Percentiles rank a stretch among this genome's conserved stretches.
Conservation (phyloP, 202 grass and related monocot genomes). For the Elaeis oleifera region DNA sequence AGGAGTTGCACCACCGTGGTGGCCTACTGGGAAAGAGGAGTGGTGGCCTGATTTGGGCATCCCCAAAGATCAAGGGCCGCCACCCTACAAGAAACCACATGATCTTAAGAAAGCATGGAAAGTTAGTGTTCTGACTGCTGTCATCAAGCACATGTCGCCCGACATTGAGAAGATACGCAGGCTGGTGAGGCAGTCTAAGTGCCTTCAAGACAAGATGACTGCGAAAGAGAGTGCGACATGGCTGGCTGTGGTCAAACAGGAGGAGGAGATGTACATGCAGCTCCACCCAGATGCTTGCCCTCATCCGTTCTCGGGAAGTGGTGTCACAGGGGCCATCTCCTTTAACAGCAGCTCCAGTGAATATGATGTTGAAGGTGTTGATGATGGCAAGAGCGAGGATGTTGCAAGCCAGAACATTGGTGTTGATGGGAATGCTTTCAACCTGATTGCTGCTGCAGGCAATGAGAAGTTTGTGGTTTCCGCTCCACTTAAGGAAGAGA, state of each 20-base stretch:
- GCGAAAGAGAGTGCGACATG: constrained; percentile 15
- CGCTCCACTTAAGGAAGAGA: constrained; percentile 5
- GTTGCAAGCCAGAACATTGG: not conserved
- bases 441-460: not conserved
- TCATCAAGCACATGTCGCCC: constrained; percentile 18
- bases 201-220: constrained; percentile 24
- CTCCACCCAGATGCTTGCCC: constrained; percentile 9
- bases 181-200: constrained; percentile 9
- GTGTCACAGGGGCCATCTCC: not conserved
- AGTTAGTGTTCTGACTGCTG: constrained; percentile 13
- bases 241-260: constrained; percentile 16
- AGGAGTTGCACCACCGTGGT: constrained; percentile 14
- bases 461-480: constrained; percentile 11
- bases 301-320: not conserved
- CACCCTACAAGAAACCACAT: constrained; percentile 20
- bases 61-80: not conserved
- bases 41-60: constrained; percentile 13
- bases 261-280: constrained; percentile 6
- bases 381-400: constrained; percentile 8
- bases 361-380: constrained; percentile 13
- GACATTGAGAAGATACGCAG: constrained; percentile 10
- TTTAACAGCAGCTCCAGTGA: constrained; percentile 7
- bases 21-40: constrained; percentile 13
- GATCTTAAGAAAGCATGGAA: constrained; percentile 22
- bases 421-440: not conserved